A percentile compares a stretch with the other conserved stretches of the same genome.
phyloP scores from a whole-genome alignment of 306 rosid species.

The Astragalus membranaceus region DNA sequence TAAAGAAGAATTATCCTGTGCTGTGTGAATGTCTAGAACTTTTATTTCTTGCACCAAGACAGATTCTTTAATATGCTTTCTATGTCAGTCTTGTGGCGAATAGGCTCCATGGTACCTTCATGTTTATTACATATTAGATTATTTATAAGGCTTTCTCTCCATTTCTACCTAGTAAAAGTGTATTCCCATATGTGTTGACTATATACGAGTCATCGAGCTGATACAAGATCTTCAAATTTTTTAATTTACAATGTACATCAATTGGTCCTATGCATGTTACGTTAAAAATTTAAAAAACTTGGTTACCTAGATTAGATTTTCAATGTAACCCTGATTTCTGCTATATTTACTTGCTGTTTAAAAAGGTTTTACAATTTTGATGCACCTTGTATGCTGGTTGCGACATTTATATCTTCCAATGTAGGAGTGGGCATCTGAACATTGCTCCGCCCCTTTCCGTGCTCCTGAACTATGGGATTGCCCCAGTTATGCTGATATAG shows the following conservation, averaged over 20 bases:
- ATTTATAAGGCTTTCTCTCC: background rate
- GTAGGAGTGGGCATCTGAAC: conserved; percentile 98
- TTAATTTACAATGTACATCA: background rate
- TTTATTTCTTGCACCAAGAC: background rate
- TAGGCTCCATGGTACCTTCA: too few relatives aligned
- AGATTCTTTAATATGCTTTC: too few relatives aligned
- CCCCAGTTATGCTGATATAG: conserved; percentile 71
- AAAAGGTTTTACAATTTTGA: conserved; percentile 1
- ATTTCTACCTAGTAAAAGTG: background rate
- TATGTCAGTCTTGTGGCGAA: background rate
- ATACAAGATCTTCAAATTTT: background rate
- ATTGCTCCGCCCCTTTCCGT: conserved; percentile 88
- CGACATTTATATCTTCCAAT: conserved; percentile 13
- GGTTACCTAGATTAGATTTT: background rate
- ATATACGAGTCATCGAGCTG: background rate
- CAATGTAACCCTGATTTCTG: too few relatives aligned
- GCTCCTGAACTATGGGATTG: conserved; percentile 99
- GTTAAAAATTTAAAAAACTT: background rate
- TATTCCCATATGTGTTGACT: background rate
- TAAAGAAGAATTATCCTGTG: too few relatives aligned
- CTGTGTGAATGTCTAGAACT: background rate
- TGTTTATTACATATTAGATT: background rate
- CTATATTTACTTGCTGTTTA: background rate
- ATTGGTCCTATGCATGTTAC: background rate
- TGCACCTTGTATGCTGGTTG: conserved; percentile 6